Conservation (phyloP, 1,284 basidiomycete genomes). For the Moniliophthora roreri region DNA sequence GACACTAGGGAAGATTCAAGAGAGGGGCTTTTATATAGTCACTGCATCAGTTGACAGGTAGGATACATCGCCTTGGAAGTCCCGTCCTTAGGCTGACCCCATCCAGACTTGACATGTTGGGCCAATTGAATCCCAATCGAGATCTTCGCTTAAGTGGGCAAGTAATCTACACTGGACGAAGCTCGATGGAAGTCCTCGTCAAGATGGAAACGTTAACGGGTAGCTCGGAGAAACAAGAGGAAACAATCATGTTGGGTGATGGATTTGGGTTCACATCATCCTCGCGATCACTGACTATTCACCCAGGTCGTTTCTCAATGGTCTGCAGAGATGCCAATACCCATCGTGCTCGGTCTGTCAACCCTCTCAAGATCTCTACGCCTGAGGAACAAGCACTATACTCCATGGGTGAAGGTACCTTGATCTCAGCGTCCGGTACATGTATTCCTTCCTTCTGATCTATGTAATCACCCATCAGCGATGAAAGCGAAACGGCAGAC, state of each 20-base stretch:
- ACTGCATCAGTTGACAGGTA: constrained; percentile 81
- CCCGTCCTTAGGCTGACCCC: constrained; percentile 8
- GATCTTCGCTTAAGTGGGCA: constrained; percentile 78
- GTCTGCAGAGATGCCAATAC: constrained; percentile 75
- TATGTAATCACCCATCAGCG: constrained; percentile 21
- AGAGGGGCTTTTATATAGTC: constrained; percentile 77
- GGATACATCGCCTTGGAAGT: constrained; percentile 16
- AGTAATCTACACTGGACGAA: constrained; percentile 75
- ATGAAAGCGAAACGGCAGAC: constrained; percentile 56
- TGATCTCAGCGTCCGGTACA: no score
- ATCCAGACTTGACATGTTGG: constrained; percentile 62
- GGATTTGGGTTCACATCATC: background rate
- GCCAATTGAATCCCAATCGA: constrained; percentile 53
- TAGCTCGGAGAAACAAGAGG: constrained; percentile 39
- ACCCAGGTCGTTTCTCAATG: constrained; percentile 74
- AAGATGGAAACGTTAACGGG: constrained; percentile 70
- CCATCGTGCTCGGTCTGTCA: constrained; percentile 64
- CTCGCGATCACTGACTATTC: background rate
- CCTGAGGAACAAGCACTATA: constrained; percentile 65
- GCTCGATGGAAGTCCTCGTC: constrained; percentile 81
- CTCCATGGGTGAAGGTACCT: constrained; percentile 67
- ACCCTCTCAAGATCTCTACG: constrained; percentile 59
- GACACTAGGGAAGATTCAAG: constrained; percentile 49
- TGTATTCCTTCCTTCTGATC: background rate
- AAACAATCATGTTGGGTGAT: constrained; percentile 67